Evolutionary conservation across 2,329 filamentous ascomycete genomes (phyloP), one percentile per base, ranked within the genome.

Genomic region (Pestalotiopsis sp.): DNA sequence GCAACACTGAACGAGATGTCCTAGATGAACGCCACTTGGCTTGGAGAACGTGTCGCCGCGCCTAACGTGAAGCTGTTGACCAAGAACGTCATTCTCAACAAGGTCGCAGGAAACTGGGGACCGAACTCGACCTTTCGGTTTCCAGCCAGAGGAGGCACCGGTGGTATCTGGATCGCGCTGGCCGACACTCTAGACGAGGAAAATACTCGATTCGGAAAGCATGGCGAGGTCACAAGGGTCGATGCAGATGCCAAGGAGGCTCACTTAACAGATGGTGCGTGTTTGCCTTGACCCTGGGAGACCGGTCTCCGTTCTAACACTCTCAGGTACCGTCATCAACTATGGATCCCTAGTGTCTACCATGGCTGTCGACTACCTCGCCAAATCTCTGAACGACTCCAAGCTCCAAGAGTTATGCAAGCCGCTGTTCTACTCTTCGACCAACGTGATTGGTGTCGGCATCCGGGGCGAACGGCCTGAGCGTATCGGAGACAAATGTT

Each of bases 401-500:
- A 91, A 97, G 83, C 88, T 98, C 72, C 85, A 94, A 72, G 87
- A 84, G 72, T 87, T 97, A 74, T 93, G 91, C 86, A 97, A 97
- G 88, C 92, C 91, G 70, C 91, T 99, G 68, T 98, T 91, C 89
- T 99, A 97, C 88, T 98, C 95, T 66, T 95, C 93, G 75, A 99
- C 96, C 67, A 95, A 99, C 83, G 95, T 99, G 77, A 92, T 99
- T 75, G 96, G 96, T 82, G 93, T 99, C 72, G 96, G 96, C 83
- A 88, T 99, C 78, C 94, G 96, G 79, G 96, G 96, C 73, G 88
- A 87, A 77, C 93, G 96, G 74, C 96, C 96, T 41, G 94, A 97
- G 82, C 92, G 93, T 79, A 99, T 99, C 75, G 96, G 96, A 73
- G 96, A 99, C 86, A 99, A 98, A 89, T 99, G 96, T 90, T 99